Percentiles rank a stretch among this genome's conserved stretches.
These are phyloP conservation scores for Talaromyces sp. DNA, from an alignment of 2,329 filamentous ascomycete species.

Conservation along the genomic window DNA sequence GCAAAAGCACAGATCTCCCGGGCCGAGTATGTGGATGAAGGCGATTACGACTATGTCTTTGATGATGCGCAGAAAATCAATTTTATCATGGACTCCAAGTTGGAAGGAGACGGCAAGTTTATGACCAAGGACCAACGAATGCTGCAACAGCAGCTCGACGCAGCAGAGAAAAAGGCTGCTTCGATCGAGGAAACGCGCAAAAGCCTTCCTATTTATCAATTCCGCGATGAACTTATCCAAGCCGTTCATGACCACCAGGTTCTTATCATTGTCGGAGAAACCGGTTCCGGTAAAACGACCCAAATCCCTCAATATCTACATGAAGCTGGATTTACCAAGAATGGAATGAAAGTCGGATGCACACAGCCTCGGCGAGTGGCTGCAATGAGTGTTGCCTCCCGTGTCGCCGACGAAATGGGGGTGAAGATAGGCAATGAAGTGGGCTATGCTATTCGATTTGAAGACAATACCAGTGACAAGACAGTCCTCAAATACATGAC, in stretches of 20 bases:
- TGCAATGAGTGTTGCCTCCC: conserved; percentile 94
- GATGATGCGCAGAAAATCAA: conserved; percentile 85
- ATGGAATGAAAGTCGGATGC: conserved; percentile 79
- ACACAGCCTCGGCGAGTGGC: conserved; percentile 94
- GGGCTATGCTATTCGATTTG: conserved; percentile 91
- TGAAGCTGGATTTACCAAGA: conserved; percentile 83
- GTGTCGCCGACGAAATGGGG: conserved; percentile 91
- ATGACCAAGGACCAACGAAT: conserved; percentile 74
- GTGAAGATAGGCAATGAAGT: conserved; percentile 88
- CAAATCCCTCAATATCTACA: conserved; percentile 91
- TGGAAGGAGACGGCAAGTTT: conserved; percentile 66
- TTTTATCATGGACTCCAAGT: conserved; percentile 70
- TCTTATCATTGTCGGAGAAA: conserved; percentile 89
- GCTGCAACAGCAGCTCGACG: conserved; percentile 76
- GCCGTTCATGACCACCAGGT: conserved; percentile 83
- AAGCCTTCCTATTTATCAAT: conserved; percentile 83
- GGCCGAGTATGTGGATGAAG: conserved; percentile 69
- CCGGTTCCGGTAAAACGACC: conserved; percentile 91
- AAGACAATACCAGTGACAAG: conserved; percentile 86
- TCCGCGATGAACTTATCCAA: conserved; percentile 78
- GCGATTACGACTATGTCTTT: conserved; percentile 88
- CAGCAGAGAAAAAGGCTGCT: conserved; percentile 79
- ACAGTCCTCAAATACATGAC: conserved; percentile 95
- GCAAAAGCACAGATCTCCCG: conserved; percentile 80
- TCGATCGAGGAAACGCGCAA: conserved; percentile 90